phyloP scores from a whole-genome alignment of 495 filamentous ascomycete species.

The Aspergillus egyptiacus region DNA sequence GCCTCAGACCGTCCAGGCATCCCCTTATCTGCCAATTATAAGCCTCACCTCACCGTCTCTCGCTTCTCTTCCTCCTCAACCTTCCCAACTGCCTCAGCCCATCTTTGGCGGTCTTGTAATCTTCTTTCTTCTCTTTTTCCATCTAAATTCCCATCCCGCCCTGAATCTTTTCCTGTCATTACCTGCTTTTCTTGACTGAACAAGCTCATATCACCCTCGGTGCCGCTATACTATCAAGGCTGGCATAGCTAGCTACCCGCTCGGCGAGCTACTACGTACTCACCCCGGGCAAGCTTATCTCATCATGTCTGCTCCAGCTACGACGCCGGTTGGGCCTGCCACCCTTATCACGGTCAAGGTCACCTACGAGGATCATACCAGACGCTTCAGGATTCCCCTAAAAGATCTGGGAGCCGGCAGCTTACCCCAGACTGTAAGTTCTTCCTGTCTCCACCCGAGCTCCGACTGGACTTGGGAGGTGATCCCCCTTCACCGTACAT shows the following conservation, averaged over 20 bases:
- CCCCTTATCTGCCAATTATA: conserved; percentile 17
- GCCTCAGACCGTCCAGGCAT: conserved; percentile 9
- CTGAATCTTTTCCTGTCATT: not conserved
- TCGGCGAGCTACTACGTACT: not conserved
- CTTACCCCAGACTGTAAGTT: conserved; percentile 78
- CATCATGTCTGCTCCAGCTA: conserved; percentile 30
- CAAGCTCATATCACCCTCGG: conserved; percentile 1
- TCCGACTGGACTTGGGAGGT: conserved; percentile 23
- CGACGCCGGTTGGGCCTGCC: conserved; percentile 50
- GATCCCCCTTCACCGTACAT: conserved; percentile 13
- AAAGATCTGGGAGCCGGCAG: conserved; percentile 71
- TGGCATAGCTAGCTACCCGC: conserved; percentile 1
- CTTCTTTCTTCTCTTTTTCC: conserved; percentile 6
- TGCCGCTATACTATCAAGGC: conserved; percentile 1
- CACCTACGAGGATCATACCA: conserved; percentile 61
- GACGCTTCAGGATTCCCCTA: conserved; percentile 86
- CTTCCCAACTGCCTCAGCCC: not conserved
- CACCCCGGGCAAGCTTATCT: conserved; percentile 1
- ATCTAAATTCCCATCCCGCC: conserved; percentile 2
- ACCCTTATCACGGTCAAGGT: conserved; percentile 84
- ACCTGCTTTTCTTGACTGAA: conserved; percentile 1
- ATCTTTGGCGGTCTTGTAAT: conserved; percentile 1
- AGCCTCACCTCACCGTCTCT: conserved; percentile 10
- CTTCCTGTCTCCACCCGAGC: conserved; percentile 36
- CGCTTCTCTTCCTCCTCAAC: conserved; percentile 12